Percentiles rank a stretch among this genome's conserved stretches.
Evolutionary conservation across 169 alveolate species (phyloP).

Genomic region (Babesia gibsoni): DNA sequence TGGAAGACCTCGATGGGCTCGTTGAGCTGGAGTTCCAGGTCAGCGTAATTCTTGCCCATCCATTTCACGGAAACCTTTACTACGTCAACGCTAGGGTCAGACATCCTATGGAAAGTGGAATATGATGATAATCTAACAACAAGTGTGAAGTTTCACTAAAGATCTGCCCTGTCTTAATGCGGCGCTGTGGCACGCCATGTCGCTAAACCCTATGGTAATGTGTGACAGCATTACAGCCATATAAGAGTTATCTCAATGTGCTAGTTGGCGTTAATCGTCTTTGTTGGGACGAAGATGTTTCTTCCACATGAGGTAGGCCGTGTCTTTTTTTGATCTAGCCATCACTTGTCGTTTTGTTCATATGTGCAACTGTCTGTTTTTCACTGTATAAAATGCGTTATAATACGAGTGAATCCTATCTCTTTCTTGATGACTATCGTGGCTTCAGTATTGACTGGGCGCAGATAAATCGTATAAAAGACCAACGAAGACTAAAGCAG

Average conservation of each 20-base stretch:
- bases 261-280: too few species aligned
- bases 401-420: background rate
- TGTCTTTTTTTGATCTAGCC: background rate
- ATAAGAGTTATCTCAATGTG: too few species aligned
- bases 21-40: constrained; percentile 52
- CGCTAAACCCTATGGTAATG: too few species aligned
- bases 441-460: background rate
- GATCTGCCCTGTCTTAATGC: too few species aligned
- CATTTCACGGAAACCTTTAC: constrained; percentile 71
- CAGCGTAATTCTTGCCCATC: constrained; percentile 67
- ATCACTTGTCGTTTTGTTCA: too few species aligned
- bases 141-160: too few species aligned
- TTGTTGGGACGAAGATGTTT: constrained; percentile 14
- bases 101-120: too few species aligned
- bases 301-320: constrained; percentile 28
- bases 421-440: background rate
- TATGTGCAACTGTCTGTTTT: background rate
- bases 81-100: too few species aligned
- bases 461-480: constrained; percentile 24
- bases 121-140: too few species aligned
- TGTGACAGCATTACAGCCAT: too few species aligned
- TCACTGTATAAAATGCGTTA: background rate
- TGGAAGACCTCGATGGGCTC: constrained; percentile 63
- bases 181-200: too few species aligned
- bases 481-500: constrained; percentile 4